Percentiles rank a stretch among this genome's conserved stretches.
These are phyloP conservation scores for Asterochloris erici DNA, from an alignment of 139 green algal genomes.

Conservation along the genomic window DNA sequence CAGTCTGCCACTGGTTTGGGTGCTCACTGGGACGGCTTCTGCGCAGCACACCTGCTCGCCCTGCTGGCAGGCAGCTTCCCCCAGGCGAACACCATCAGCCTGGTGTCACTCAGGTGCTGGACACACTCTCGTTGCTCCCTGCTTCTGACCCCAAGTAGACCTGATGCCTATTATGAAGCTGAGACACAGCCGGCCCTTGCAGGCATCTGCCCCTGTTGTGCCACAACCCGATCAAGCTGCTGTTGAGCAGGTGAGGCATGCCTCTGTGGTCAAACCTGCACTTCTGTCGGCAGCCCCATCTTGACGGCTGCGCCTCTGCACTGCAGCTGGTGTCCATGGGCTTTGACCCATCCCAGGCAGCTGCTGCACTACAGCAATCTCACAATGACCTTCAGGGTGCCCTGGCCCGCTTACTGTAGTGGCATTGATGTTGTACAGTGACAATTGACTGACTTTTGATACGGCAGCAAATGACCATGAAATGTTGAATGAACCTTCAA, in stretches of 20 bases:
- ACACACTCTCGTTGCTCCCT: too few species aligned
- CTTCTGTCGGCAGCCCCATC: slow-evolving; percentile 18
- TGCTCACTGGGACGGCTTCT: too few species aligned
- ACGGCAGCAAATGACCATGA: too few species aligned
- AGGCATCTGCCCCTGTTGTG: not conserved
- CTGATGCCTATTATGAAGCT: too few species aligned
- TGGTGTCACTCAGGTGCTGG: too few species aligned
- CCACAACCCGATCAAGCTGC: slow-evolving; percentile 2
- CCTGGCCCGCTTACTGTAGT: slow-evolving; percentile 12
- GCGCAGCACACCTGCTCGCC: too few species aligned
- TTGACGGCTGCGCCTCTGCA: slow-evolving; percentile 31
- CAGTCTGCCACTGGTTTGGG: too few species aligned
- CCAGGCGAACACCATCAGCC: too few species aligned
- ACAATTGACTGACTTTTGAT: not conserved
- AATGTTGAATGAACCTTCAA: too few species aligned
- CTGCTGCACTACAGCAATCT: slow-evolving; percentile 23
- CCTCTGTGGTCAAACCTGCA: not conserved
- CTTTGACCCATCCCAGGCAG: slow-evolving; percentile 30
- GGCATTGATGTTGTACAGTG: too few species aligned
- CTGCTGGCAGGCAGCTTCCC: too few species aligned
- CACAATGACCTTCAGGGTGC: slow-evolving; percentile 55
- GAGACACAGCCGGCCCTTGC: slow-evolving; percentile 8
- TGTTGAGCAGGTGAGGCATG: not conserved
- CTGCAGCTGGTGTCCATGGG: slow-evolving; percentile 54
- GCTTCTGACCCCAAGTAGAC: too few species aligned